A percentile compares a stretch with the other conserved stretches of the same genome.
Evolutionary conservation across 495 filamentous ascomycete genomes (phyloP).

Genomic region (Aspergillus indologenus): DNA sequence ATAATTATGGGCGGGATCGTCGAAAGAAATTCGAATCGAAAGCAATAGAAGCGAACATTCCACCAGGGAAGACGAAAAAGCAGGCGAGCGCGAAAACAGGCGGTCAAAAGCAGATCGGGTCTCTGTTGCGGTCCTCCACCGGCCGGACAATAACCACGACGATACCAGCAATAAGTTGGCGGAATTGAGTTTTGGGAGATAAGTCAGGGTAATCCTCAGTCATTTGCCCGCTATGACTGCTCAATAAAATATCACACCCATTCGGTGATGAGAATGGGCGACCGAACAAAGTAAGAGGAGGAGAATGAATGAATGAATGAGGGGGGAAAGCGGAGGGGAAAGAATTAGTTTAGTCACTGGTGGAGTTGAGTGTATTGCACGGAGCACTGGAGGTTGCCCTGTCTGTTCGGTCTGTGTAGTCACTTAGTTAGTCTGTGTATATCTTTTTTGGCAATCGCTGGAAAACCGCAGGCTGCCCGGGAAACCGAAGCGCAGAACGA

Average conservation of each 20-base stretch:
- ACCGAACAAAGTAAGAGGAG: conserved; percentile 7
- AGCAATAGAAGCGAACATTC: conserved; percentile 3
- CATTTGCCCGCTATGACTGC: background rate
- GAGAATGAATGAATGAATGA: background rate
- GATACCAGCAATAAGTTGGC: background rate
- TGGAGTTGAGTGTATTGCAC: too few relatives aligned
- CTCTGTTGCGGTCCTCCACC: background rate
- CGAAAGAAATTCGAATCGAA: background rate
- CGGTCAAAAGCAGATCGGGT: conserved; percentile 8
- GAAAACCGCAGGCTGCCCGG: conserved; percentile 17
- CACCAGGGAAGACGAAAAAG: conserved; percentile 1
- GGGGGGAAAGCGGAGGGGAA: background rate
- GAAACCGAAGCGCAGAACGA: conserved; percentile 17
- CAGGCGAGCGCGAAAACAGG: conserved; percentile 6
- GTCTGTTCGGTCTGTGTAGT: too few relatives aligned
- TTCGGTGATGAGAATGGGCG: background rate
- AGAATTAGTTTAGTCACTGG: too few relatives aligned
- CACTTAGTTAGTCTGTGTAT: too few relatives aligned
- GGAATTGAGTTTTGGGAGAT: background rate
- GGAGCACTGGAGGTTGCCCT: too few relatives aligned
- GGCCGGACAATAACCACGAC: background rate
- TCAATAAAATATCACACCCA: background rate
- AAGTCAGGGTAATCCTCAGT: background rate
- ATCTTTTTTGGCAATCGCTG: too few relatives aligned
- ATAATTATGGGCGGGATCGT: background rate